These are phyloP conservation scores for Microascus cirrosus DNA, from an alignment of 2,329 filamentous ascomycete species.

Conservation along the genomic window DNA sequence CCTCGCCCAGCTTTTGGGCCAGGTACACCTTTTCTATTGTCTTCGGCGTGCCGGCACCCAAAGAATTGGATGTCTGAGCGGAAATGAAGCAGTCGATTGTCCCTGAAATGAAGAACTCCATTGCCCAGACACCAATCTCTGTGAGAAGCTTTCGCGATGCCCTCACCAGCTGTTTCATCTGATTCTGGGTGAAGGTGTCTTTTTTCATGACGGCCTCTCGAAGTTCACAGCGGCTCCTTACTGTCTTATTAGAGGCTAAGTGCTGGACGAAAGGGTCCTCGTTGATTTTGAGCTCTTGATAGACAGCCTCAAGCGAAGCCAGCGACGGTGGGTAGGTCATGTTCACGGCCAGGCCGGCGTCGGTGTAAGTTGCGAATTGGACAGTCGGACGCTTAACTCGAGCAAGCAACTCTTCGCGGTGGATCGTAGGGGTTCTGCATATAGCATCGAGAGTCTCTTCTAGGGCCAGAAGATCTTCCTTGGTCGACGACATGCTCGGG, in stretches of 20 bases:
- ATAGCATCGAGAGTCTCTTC: conserved; percentile 61
- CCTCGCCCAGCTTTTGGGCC: conserved; percentile 26
- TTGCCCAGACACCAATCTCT: conserved; percentile 58
- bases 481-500: conserved; percentile 52
- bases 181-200: conserved; percentile 39
- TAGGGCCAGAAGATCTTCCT: conserved; percentile 44
- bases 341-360: neutral
- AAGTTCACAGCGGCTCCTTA: conserved; percentile 26
- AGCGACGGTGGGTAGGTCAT: neutral
- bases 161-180: conserved; percentile 43
- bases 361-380: neutral
- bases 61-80: neutral
- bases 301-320: conserved; percentile 8
- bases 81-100: conserved; percentile 13
- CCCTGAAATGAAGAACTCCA: conserved; percentile 51
- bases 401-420: conserved; percentile 58
- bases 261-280: conserved; percentile 49
- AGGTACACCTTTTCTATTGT: conserved; percentile 46
- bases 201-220: conserved; percentile 24
- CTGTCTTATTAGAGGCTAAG: conserved; percentile 29
- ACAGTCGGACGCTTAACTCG: conserved; percentile 52
- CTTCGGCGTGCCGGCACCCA: conserved; percentile 6
- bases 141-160: conserved; percentile 36
- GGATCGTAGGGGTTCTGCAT: conserved; percentile 55
- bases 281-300: conserved; percentile 36